Evolutionary conservation across 176 grass and related monocot genomes (phyloP), one percentile per base, ranked within the genome.

Genomic region (Saccharum officinarum): DNA sequence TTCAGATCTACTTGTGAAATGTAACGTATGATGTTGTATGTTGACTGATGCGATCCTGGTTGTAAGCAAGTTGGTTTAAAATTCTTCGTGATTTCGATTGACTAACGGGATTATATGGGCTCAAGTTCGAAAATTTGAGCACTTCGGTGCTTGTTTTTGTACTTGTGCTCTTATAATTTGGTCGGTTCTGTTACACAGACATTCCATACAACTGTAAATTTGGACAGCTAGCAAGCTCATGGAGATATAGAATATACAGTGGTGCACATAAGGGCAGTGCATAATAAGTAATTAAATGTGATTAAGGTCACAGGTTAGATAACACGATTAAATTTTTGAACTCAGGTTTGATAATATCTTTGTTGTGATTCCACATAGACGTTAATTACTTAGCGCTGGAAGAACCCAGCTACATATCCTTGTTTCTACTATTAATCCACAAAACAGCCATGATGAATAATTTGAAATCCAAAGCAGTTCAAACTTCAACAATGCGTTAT

Each of bases 191-290:
- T n/a, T n/a, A n/a, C n/a, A 70, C 42, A 64, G 20, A 10, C 15
- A 57, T 16, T 54, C 64, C 68, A 85, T 52, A 74, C 74, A 61
- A 82, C 9, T 28, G 15, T 12, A 70, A 83, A 66, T 85, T 79
- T 15, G 6, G 39, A 67, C 77, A 75, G 20, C 8, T 15, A 45
- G 5, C 20, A 78, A 20, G 34, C 41, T 67, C 57, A 83, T 70
- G 23, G 22, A 81, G 69, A 69, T 59, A 34, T 14, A 89, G 23
- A 4, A 72, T 59, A 68, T 5, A 38, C 5, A 87, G 38, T 15
- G 10, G 20, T 71, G 17, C 30, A 36, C 44, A 31, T 12, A 67
- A 54, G 14, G 22, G 9, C 34, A 86, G 14, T 50, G 40, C 14
- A 39, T 30, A 46, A 47, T 44, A 63, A 64, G 52, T 41, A 8